Percentiles rank a stretch among this genome's conserved stretches.
Evolutionary conservation across 75 land plant species (phyloP).

Genomic region (Pinus taeda): DNA sequence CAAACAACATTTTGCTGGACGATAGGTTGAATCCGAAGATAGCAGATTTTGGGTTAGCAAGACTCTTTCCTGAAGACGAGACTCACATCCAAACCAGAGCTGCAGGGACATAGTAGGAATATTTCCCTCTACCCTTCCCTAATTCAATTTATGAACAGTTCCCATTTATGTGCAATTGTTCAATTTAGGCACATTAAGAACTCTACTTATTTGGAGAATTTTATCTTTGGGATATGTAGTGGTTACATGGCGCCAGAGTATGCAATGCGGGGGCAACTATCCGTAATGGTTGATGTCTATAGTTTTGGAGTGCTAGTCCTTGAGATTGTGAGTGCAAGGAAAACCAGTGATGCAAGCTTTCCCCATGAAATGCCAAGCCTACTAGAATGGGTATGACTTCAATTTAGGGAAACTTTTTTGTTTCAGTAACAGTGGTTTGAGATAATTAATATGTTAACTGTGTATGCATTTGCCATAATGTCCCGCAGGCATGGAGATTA

Average conservation of each 20-base stretch:
- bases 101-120: conserved; percentile 16
- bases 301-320: conserved; percentile 12
- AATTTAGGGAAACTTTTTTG: not conserved
- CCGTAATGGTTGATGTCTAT: conserved; percentile 7
- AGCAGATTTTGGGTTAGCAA: conserved; percentile 31
- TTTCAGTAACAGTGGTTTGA: not conserved
- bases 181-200: not conserved
- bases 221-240: not conserved
- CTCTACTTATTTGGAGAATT: no score
- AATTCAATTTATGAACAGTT: not conserved
- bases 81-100: conserved; percentile 15
- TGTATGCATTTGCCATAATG: no score
- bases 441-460: not conserved
- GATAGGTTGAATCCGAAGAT: conserved; percentile 24
- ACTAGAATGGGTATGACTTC: not conserved
- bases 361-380: not conserved
- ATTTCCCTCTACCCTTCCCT: not conserved
- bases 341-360: not conserved
- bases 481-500: no score
- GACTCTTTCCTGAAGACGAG: conserved; percentile 22
- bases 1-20: conserved; percentile 36
- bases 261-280: conserved; percentile 9
- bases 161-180: not conserved
- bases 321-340: conserved; percentile 12
- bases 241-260: conserved; percentile 17